Base-by-base conservation (phyloP, 345 rosid genomes). In the Geranium brycei region DNA sequence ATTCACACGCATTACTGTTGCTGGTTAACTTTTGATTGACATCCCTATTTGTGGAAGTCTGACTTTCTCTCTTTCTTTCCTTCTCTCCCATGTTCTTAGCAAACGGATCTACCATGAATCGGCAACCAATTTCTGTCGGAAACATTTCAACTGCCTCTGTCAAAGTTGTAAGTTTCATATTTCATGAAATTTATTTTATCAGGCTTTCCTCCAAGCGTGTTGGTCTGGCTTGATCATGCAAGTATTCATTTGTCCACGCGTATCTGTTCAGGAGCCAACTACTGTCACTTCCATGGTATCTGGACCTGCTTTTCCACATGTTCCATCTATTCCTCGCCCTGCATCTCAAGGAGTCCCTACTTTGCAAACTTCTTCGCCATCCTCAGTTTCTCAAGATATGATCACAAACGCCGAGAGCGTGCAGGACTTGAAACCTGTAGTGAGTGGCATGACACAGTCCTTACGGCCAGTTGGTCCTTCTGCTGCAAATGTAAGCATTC, bases 401-500 rank as follows among this genome's bases (percentile, higher is more conserved):
- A 76, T 81, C 63, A 70, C 85, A 41, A 79, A 67, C 41, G 66
- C 75, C 56, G 96, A 90, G 40, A 83, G 70, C 63, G 72, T 68
- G 66, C 91, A 78, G 61, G 99, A 93, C 71, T 60, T 85, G 68
- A 93, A 90, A 80, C 97, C 99, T 64, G 75, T 72, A 60, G 89
- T 93, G 30, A 72, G 82, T 80, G 84, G 80, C 62, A 78, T 87
- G 74, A 68, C 91, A 60, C 89, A 82, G 64, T 75, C 93, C 67
- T 70, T 73, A 68, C 89, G 95, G 62, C 78, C 96, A 65, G 81
- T 77, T 67, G 82, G 87, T 71, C 80, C 92, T 66, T 80, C 81
- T 68, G 89, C 88, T 55, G 96, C 91, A 31, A 93, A 93, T 74
- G 92, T 89, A 62, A 93, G 77, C 80, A 87, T 93, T 74, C 70